Base-by-base conservation (phyloP, 1,284 basidiomycete genomes). In the Coniferiporia weirii region DNA sequence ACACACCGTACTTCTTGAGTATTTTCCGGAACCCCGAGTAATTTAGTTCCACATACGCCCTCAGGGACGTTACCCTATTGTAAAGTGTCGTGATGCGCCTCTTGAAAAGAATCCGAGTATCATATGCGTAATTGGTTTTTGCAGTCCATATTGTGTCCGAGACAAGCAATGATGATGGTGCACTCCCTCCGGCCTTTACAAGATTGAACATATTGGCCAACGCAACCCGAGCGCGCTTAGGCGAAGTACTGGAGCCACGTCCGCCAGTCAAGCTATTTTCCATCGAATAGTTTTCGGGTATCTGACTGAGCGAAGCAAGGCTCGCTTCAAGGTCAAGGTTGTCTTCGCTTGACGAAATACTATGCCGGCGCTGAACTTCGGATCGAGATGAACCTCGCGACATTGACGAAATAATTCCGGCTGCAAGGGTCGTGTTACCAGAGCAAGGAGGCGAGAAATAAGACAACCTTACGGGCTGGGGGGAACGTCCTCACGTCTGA, bases 11-110 rank as follows among this genome's bases (percentile, higher is more conserved):
- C 89, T 98, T 98, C 74, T 99, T 99, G 67, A 98, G 71, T 44
- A 98, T 96, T 79, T 99, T 98, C 67, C 93, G 85, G 75, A 98
- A 93, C 0, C 95, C 97, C 0, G 92, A 92, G 69, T 93, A 82
- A 73, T 99, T 99, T 57, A 98, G 79, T 67, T 98, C 92, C 52
- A 95, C 87, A 66, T 95, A 99, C n/a, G 94, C 91, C 71, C 84
- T 85, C 59, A 98, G 80, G 40, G 91, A 89, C n/a, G 88, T 89
- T 50, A 90, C 79, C 1, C 85, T 79, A 45, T 95, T 87, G 71
- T 92, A 98, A n/a, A 95, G 78, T 51, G 82, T 87, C 1, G 92
- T 92, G 61, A 98, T 94, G 64, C 89, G 81, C 62, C 94, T 85
- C 76, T 98, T 98, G 81, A 92, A 94, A 34, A 96, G 79, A 55